Evolutionary conservation across 306 rosid genomes (phyloP), one percentile per base, ranked within the genome.

Genomic region (Gynostemma pentaphyllum): DNA sequence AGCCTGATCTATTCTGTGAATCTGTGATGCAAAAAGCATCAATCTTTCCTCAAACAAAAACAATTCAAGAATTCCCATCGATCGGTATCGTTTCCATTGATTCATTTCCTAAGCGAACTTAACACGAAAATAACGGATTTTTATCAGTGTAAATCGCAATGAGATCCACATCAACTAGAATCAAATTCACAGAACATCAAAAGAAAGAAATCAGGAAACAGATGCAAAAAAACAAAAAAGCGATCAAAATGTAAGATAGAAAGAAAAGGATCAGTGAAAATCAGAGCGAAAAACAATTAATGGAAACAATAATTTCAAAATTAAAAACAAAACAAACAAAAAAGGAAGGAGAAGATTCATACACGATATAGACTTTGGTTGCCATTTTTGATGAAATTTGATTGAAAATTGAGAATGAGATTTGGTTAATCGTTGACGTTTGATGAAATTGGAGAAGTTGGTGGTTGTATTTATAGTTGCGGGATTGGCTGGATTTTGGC

Each of bases 361-460:
- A 91, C 97, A 91, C 97, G 72, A 91, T 85, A 68, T 87, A 83
- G 62, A 91, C 78, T 79, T 87, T 91, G 84, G 87, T 85, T 5
- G 92, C 96, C 97, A 91, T 91, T 69, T 81, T 66, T 68, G 75
- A 63, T 66, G 72, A 72, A 59, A 37, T 66, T 11, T 12, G 46
- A 32, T 67, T 61, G 69, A 5, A 21, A 23, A 23, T 64, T 32
- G 52, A 48, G 46, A 62, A 66, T 12, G 23, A 60, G 29, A 0
- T 12, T 34, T 21, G 61, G 32, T 26, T 19, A 22, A 21, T 47
- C 67, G 78, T 68, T 75, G 81, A 73, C 70, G 69, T 74, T 40
- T 4, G 62, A 2, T 1, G 41, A 44, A 34, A n/a, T n/a, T 66
- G 73, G 62, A 24, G 65, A 69, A 51, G 63, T 67, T 51, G 60